Evolutionary conservation across 202 grass and related monocot genomes (phyloP).

Genomic region (Carex arenaria): DNA sequence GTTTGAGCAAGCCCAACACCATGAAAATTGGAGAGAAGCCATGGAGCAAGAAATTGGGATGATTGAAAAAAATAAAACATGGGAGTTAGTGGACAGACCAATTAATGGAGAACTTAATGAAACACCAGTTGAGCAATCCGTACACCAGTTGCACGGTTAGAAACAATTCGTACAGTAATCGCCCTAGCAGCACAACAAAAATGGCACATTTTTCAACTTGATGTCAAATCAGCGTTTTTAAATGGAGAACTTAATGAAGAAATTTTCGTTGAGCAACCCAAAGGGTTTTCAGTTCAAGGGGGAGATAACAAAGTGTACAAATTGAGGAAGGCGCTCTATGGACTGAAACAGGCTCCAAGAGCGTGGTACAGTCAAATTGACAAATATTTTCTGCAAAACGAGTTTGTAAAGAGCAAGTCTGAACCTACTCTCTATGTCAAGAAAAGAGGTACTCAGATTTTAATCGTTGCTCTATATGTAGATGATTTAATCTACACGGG

Average conservation of each 20-base stretch:
- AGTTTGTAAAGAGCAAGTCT: not conserved
- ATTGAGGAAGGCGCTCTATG: not conserved
- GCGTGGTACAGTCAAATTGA: no score
- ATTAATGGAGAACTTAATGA: no score
- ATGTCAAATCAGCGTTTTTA: constrained; percentile 27
- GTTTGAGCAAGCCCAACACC: no score
- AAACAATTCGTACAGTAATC: no score
- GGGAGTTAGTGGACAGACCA: no score
- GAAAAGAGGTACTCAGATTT: not conserved
- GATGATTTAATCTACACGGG: constrained; percentile 22
- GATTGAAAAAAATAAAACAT: no score
- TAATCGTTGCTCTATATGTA: constrained; percentile 17
- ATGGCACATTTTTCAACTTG: not conserved
- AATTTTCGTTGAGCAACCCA: constrained; percentile 14
- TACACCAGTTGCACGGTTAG: not conserved
- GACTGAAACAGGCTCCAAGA: no score
- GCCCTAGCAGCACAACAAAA: not conserved
- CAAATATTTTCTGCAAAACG: not conserved
- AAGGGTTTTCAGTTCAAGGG: not conserved
- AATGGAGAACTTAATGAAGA: constrained; percentile 11
- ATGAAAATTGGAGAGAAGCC: no score
- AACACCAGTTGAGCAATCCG: no score
- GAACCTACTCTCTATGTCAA: constrained; percentile 1
- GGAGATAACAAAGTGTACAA: not conserved
- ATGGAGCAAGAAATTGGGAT: no score